Conservation (phyloP, 2,329 filamentous ascomycete species). For the Talaromyces rugulosus region DNA sequence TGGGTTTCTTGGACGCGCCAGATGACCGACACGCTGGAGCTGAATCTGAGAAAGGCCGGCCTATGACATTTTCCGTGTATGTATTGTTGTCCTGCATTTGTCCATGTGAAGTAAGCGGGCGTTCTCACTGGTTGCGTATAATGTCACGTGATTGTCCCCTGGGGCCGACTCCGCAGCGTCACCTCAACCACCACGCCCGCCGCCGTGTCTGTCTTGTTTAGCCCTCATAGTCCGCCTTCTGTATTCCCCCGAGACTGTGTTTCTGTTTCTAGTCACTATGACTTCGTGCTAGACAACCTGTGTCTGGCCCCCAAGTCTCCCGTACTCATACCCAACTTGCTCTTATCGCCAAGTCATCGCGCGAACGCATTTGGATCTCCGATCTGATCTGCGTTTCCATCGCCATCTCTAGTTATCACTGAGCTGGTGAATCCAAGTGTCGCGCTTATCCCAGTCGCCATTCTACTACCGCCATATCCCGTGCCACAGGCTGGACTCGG, state of each 20-base stretch:
- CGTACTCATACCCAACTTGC: slow-evolving; percentile 39
- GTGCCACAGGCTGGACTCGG: not conserved
- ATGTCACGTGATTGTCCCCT: slow-evolving; percentile 33
- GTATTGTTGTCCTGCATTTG: slow-evolving; percentile 15
- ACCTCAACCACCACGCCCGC: slow-evolving; percentile 11
- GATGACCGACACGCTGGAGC: slow-evolving; percentile 7
- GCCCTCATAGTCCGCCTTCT: slow-evolving; percentile 9
- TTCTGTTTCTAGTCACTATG: slow-evolving; percentile 18
- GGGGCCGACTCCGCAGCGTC: slow-evolving; percentile 20
- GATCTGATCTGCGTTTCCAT: not conserved
- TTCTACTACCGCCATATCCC: not conserved
- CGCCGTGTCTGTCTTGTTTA: slow-evolving; percentile 12
- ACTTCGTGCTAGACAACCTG: slow-evolving; percentile 38
- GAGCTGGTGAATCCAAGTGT: not conserved
- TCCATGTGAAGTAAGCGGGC: slow-evolving; percentile 33
- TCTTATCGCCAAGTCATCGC: slow-evolving; percentile 36
- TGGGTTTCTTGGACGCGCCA: slow-evolving; percentile 3
- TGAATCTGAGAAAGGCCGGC: slow-evolving; percentile 24
- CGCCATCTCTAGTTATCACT: not conserved
- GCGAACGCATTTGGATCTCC: slow-evolving; percentile 16
- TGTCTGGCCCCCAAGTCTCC: slow-evolving; percentile 40
- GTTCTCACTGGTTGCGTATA: slow-evolving; percentile 36
- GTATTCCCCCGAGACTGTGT: slow-evolving; percentile 7
- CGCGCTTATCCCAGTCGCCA: not conserved
- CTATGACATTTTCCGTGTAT: slow-evolving; percentile 17